phyloP scores from a whole-genome alignment of 306 rosid genomes.

The Begonia peltatifolia region DNA sequence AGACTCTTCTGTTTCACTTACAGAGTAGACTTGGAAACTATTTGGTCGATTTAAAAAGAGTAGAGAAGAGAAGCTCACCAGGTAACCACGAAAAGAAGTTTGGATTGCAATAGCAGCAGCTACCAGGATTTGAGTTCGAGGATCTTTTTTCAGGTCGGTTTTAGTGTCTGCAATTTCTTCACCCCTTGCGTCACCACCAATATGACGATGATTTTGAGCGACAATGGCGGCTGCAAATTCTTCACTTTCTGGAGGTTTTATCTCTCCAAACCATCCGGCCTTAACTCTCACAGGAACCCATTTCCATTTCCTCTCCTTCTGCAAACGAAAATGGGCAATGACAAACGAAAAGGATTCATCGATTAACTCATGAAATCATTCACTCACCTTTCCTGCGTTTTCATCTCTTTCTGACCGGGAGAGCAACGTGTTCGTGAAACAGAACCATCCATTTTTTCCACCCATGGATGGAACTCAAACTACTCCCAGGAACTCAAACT shows the following conservation, averaged over 20 bases:
- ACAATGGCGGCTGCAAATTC: slow-evolving; percentile 40
- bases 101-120: slow-evolving; percentile 62
- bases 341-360: too few species aligned
- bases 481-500: too few species aligned
- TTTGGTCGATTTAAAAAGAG: not conserved
- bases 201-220: slow-evolving; percentile 4
- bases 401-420: too few species aligned
- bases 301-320: slow-evolving; percentile 75
- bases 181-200: not conserved
- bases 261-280: slow-evolving; percentile 37
- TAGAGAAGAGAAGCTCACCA: slow-evolving; percentile 38
- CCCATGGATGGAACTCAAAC: too few species aligned
- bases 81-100: slow-evolving; percentile 68
- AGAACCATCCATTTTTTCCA: too few species aligned
- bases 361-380: too few species aligned
- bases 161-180: slow-evolving; percentile 7
- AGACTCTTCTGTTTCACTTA: not conserved
- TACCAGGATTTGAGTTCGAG: slow-evolving; percentile 23
- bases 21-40: not conserved
- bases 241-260: slow-evolving; percentile 32
- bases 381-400: too few species aligned
- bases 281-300: slow-evolving; percentile 59
- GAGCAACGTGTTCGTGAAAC: too few species aligned
- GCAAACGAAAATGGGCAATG: not conserved
- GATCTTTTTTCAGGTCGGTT: slow-evolving; percentile 11